These are phyloP conservation scores for Pythium rishiriense DNA, from an alignment of 352 stramenopile species.

Conservation along the genomic window DNA sequence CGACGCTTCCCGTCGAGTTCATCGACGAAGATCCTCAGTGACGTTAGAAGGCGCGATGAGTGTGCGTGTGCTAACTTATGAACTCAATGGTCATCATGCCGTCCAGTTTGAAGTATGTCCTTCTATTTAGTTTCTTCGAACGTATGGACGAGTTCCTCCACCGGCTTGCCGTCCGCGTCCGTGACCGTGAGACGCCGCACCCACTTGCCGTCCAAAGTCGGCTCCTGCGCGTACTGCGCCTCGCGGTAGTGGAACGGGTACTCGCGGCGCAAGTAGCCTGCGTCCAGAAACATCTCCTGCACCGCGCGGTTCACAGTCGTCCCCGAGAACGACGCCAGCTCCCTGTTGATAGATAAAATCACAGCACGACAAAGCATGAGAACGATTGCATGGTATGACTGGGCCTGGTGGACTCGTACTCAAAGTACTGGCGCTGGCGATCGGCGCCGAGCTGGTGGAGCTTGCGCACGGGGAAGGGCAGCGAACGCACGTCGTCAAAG, in stretches of 20 bases:
- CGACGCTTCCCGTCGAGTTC: slow-evolving; percentile 32
- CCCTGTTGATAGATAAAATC: slow-evolving; percentile 11
- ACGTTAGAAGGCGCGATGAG: not conserved
- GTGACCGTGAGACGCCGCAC: slow-evolving; percentile 23
- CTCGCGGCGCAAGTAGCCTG: slow-evolving; percentile 47
- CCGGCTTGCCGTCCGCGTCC: not conserved
- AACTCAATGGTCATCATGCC: not conserved
- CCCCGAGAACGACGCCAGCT: slow-evolving; percentile 18
- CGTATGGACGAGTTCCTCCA: slow-evolving; percentile 26
- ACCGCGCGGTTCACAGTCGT: slow-evolving; percentile 47
- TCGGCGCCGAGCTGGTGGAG: slow-evolving; percentile 65
- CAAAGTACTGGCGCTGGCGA: slow-evolving; percentile 27
- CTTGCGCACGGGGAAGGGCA: slow-evolving; percentile 52
- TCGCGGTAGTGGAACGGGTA: slow-evolving; percentile 67
- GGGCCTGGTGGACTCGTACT: not conserved
- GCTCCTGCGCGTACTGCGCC: slow-evolving; percentile 55
- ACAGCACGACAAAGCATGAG: not conserved
- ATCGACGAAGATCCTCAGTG: too few relatives aligned
- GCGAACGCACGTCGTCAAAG: slow-evolving; percentile 38
- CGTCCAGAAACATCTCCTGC: slow-evolving; percentile 72
- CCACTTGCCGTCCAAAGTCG: slow-evolving; percentile 18
- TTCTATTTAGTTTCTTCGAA: slow-evolving; percentile 15
- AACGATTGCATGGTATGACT: not conserved
- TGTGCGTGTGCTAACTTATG: not conserved
- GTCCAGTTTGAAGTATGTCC: too few relatives aligned